Evolutionary conservation across 768 basidiomycete genomes (phyloP).

Genomic region (Rubroboletus pulcherrimus): DNA sequence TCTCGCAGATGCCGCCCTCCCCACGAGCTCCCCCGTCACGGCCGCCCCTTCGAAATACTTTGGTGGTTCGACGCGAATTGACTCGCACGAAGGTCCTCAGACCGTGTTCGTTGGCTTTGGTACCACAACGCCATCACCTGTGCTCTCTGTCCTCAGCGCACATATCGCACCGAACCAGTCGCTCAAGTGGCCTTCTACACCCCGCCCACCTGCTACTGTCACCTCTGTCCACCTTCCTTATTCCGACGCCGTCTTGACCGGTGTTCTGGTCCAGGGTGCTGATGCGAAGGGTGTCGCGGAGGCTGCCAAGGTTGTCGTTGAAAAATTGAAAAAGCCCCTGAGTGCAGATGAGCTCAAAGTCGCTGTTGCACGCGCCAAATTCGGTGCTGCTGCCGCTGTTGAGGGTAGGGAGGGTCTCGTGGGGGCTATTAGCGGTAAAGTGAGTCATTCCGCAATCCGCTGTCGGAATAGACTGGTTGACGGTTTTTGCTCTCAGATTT

Average conservation of each 20-base stretch:
- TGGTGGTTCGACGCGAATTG: constrained; percentile 85
- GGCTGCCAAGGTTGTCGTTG: constrained; percentile 65
- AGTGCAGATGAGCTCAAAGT: constrained; percentile 69
- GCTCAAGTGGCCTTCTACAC: constrained; percentile 77
- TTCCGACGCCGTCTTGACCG: constrained; percentile 88
- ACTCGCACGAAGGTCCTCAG: constrained; percentile 56
- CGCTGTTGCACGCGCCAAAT: constrained; percentile 87
- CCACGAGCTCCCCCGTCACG: constrained; percentile 34
- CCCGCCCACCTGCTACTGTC: constrained; percentile 61
- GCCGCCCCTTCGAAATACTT: constrained; percentile 48
- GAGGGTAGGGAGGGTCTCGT: constrained; percentile 72
- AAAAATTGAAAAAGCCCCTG: constrained; percentile 56
- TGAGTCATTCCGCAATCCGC: constrained; percentile 30
- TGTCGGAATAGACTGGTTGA: not conserved
- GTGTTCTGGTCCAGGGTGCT: constrained; percentile 71
- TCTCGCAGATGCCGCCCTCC: constrained; percentile 40
- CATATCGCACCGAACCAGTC: constrained; percentile 75
- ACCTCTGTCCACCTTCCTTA: constrained; percentile 81
- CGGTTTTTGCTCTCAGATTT: constrained; percentile 43
- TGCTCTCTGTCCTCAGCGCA: constrained; percentile 74
- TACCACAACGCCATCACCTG: constrained; percentile 59
- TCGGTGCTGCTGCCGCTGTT: constrained; percentile 62
- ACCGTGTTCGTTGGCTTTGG: constrained; percentile 91
- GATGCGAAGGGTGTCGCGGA: constrained; percentile 61
- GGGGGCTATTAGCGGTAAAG: constrained; percentile 60